Conservation (phyloP, 345 rosid species). For the Brassica rapa region DNA sequence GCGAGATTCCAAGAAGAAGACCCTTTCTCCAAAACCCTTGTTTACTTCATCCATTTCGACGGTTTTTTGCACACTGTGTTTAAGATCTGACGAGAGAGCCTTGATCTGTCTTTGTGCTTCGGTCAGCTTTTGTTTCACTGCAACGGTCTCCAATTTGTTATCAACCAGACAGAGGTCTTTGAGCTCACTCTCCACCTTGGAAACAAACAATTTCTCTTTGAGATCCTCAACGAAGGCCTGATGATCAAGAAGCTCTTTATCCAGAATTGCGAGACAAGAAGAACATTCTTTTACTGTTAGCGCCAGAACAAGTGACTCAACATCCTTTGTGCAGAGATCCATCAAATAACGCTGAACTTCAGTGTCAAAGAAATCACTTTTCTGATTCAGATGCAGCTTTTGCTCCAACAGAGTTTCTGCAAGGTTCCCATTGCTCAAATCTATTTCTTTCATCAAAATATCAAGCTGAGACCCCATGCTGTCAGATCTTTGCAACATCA, state of each 20-base stretch:
- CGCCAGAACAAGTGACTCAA: constrained; percentile 66
- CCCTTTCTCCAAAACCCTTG: constrained; percentile 45
- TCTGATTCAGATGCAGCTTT: constrained; percentile 54
- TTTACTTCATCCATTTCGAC: constrained; percentile 46
- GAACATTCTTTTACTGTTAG: constrained; percentile 55
- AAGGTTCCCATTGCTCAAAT: constrained; percentile 53
- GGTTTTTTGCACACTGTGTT: constrained; percentile 35
- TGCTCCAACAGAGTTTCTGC: constrained; percentile 57
- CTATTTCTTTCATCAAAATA: constrained; percentile 70
- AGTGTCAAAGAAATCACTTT: constrained; percentile 48
- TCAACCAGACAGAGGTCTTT: constrained; percentile 47
- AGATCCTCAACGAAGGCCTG: constrained; percentile 52
- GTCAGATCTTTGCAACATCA: constrained; percentile 83
- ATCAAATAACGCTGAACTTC: constrained; percentile 55
- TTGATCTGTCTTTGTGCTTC: constrained; percentile 42
- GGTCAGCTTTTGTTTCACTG: constrained; percentile 41
- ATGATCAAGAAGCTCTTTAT: constrained; percentile 41
- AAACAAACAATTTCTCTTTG: constrained; percentile 49
- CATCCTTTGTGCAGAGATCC: constrained; percentile 59
- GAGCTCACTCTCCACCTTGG: constrained; percentile 55
- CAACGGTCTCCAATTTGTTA: constrained; percentile 41
- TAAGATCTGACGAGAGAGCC: constrained; percentile 44
- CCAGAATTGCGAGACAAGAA: constrained; percentile 38
- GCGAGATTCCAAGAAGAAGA: constrained; percentile 51
- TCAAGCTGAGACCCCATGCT: constrained; percentile 81